These are phyloP conservation scores for Rosellinia necatrix DNA, from an alignment of 2,329 filamentous ascomycete genomes.

Conservation along the genomic window DNA sequence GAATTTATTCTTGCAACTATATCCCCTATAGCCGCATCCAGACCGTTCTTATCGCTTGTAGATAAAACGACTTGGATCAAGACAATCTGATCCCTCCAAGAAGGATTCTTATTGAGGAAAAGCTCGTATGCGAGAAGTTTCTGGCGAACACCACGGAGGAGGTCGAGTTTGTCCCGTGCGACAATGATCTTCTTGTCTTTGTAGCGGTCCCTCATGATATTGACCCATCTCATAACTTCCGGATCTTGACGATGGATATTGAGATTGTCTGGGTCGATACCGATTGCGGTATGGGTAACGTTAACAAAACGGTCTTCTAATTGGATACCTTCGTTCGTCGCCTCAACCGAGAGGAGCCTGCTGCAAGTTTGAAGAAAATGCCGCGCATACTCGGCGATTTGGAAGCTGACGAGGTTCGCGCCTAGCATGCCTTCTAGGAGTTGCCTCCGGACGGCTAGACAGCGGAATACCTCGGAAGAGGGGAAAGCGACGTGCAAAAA, in stretches of 20 bases:
- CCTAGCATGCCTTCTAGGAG: conserved; percentile 91
- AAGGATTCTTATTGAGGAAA: conserved; percentile 90
- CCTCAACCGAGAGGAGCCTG: conserved; percentile 86
- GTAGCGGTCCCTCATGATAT: conserved; percentile 81
- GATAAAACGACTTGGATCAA: conserved; percentile 94
- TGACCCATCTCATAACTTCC: conserved; percentile 78
- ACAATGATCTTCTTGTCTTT: conserved; percentile 89
- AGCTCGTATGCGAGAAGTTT: conserved; percentile 92
- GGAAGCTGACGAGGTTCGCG: conserved; percentile 90
- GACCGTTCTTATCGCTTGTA: conserved; percentile 82
- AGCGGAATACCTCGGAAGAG: conserved; percentile 94
- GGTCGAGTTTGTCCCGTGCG: conserved; percentile 90
- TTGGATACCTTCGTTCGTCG: conserved; percentile 84
- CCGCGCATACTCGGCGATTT: conserved; percentile 88
- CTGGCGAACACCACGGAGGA: conserved; percentile 88
- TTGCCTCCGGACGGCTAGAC: conserved; percentile 82
- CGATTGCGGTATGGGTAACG: conserved; percentile 82
- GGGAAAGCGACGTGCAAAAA: conserved; percentile 96
- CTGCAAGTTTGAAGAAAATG: conserved; percentile 97
- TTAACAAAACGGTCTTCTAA: conserved; percentile 93
- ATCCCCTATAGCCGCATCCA: conserved; percentile 86
- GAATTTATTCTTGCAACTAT: conserved; percentile 96
- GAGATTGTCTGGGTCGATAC: conserved; percentile 83
- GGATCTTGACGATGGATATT: conserved; percentile 70
- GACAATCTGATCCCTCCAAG: conserved; percentile 86